Evolutionary conservation across 129 eudicot species (phyloP).

Genomic region (Tanacetum coccineum): DNA sequence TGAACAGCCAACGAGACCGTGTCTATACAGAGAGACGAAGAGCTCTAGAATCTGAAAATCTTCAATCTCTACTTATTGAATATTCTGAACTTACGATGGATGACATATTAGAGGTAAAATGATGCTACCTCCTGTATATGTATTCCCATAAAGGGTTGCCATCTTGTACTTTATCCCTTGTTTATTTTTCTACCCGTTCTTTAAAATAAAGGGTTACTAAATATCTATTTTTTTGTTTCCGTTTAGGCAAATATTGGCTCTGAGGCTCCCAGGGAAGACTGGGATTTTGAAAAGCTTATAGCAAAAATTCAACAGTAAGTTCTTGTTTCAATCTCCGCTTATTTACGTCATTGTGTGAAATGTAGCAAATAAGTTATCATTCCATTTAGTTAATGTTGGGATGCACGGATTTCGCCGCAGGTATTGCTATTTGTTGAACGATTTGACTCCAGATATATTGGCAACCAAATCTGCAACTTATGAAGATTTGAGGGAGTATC

Average conservation of each 20-base stretch:
- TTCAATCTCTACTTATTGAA: slow-evolving; percentile 79
- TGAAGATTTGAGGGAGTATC: slow-evolving; percentile 71
- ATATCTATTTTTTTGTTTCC: not conserved
- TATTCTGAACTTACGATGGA: slow-evolving; percentile 98
- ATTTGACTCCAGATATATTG: slow-evolving; percentile 78
- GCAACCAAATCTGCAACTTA: slow-evolving; percentile 50
- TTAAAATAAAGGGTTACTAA: not conserved
- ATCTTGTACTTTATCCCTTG: too few species aligned
- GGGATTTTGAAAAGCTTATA: slow-evolving; percentile 93
- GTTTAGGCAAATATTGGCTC: slow-evolving; percentile 92
- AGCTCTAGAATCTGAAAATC: slow-evolving; percentile 88
- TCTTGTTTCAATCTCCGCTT: slow-evolving; percentile 15
- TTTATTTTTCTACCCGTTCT: too few species aligned
- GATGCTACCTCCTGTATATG: too few species aligned
- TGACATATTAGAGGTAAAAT: slow-evolving; percentile 83
- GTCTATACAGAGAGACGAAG: slow-evolving; percentile 96
- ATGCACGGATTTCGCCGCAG: slow-evolving; percentile 30
- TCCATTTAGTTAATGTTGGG: not conserved
- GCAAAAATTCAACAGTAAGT: slow-evolving; percentile 89
- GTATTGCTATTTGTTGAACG: slow-evolving; percentile 92
- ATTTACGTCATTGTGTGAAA: not conserved
- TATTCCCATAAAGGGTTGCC: too few species aligned
- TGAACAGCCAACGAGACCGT: slow-evolving; percentile 99
- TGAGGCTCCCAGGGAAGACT: slow-evolving; percentile 93
- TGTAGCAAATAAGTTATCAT: not conserved